phyloP scores from a whole-genome alignment of 148 eudicot genomes.

The Nepenthes gracilis region DNA sequence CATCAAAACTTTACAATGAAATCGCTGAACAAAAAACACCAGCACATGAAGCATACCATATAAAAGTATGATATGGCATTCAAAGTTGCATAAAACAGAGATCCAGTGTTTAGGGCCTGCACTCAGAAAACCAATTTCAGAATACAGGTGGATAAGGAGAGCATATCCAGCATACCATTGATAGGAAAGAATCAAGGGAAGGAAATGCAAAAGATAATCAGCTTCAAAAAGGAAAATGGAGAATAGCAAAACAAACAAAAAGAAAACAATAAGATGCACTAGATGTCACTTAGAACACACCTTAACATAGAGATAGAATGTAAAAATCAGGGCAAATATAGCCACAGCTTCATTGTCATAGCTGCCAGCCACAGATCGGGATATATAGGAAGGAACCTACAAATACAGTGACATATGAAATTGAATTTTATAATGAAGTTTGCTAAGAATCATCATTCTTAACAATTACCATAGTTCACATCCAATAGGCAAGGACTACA shows the following conservation, averaged over 20 bases:
- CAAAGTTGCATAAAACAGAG: constrained; percentile 84
- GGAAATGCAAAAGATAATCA: neutral
- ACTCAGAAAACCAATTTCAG: constrained; percentile 14
- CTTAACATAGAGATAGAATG: constrained; percentile 92
- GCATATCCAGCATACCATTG: neutral
- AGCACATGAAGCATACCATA: constrained; percentile 47
- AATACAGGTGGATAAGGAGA: constrained; percentile 4
- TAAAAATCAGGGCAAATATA: constrained; percentile 88
- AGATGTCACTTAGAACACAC: constrained; percentile 18
- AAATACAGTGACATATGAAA: neutral
- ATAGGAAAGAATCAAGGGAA: neutral
- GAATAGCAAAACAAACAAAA: neutral
- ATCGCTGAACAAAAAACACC: constrained; percentile 6
- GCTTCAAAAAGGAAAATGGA: constrained; percentile 1
- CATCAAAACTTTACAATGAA: constrained; percentile 2
- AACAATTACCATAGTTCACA: no score
- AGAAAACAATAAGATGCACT: neutral
- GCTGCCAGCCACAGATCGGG: constrained; percentile 97
- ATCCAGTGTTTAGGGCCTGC: constrained; percentile 96
- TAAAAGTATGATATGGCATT: constrained; percentile 84
- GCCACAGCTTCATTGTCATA: constrained; percentile 99
- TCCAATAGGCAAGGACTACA: no score
- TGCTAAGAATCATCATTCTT: no score
- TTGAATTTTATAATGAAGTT: no score
- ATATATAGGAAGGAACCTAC: constrained; percentile 98